These are phyloP conservation scores for Phytophthora lateralis DNA, from an alignment of 352 stramenopile genomes.

Conservation along the genomic window DNA sequence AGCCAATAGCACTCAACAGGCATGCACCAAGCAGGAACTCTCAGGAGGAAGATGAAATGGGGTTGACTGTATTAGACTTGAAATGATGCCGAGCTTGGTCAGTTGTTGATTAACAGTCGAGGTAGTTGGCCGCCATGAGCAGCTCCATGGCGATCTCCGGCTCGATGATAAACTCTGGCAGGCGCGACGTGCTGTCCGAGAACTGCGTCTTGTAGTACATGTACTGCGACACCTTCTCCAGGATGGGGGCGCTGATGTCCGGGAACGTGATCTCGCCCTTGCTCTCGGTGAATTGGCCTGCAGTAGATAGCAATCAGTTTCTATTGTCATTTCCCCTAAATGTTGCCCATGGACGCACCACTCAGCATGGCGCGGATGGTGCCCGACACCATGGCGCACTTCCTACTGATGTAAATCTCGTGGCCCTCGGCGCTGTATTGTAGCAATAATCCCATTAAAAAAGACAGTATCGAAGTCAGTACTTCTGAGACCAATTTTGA, in stretches of 20 bases:
- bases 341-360: slow-evolving; percentile 54
- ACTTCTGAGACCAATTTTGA: neutral
- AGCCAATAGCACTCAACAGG: slow-evolving; percentile 2
- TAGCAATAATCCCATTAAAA: slow-evolving; percentile 11
- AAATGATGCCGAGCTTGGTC: neutral
- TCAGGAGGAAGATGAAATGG: slow-evolving; percentile 8
- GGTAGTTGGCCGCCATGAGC: slow-evolving; percentile 98
- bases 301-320: slow-evolving; percentile 1
- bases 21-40: neutral
- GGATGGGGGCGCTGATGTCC: slow-evolving; percentile 94
- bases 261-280: slow-evolving; percentile 97
- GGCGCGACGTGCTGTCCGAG: slow-evolving; percentile 92
- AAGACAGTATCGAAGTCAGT: slow-evolving; percentile 7
- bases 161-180: slow-evolving; percentile 98
- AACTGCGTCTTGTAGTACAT: slow-evolving; percentile 99
- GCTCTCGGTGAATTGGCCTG: slow-evolving; percentile 92
- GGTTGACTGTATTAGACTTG: slow-evolving; percentile 34
- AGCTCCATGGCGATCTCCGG: slow-evolving; percentile 97
- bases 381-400: slow-evolving; percentile 94
- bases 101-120: slow-evolving; percentile 72
- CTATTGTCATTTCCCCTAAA: slow-evolving; percentile 9
- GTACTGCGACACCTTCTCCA: slow-evolving; percentile 98
- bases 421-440: slow-evolving; percentile 92
- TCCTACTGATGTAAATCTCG: slow-evolving; percentile 94
- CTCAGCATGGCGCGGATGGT: slow-evolving; percentile 98